Evolutionary conservation across 768 basidiomycete genomes (phyloP), one percentile per base, ranked within the genome.

Genomic region (Cyathus striatus): DNA sequence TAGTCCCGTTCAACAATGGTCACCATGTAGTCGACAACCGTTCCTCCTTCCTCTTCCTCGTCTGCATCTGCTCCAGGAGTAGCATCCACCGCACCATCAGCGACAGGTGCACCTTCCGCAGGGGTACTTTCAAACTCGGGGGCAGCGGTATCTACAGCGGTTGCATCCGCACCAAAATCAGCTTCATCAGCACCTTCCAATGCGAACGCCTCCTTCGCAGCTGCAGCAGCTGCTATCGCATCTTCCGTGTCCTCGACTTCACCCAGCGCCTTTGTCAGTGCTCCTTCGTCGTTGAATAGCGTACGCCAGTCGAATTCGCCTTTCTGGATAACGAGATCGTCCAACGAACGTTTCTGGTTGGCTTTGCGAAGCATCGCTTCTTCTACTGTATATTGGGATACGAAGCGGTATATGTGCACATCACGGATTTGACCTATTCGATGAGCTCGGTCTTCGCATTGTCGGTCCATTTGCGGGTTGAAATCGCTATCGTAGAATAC

Each of bases 401-500:
- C 83, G 58, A 98, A 91, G 14, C 94, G 86, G 63, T 95, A 96
- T 52, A 97, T 94, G 59, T 96, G 90, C 6, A 98, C 94, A 56
- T 93, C 90, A 38, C 90, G 87, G 46, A 91, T 91, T 61, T 97
- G 95, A 6, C 95, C 95, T 49, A 99, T 97, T n/a, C 95, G 89
- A 59, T 99, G 95, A 0, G 94, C 95, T 83, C 86, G 75, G 63
- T 97, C 95, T 63, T 94, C 90, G 53, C 96, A 97, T 58, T 99
- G 95, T 35, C 87, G 73, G 60, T 99, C 95, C 89, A 95, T 96
- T 60, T 96, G 94, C 1, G 94, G 94, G 54, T 91, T 92, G 71
- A 95, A 96, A 61, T 96, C 93, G 47, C 90, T 90, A 57, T 97
- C 95, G 56, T 95, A 98, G 62, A 99, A 94, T 42, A 99, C 79